phyloP scores from a whole-genome alignment of 2,329 filamentous ascomycete species.

The Colletotrichum acutatum region DNA sequence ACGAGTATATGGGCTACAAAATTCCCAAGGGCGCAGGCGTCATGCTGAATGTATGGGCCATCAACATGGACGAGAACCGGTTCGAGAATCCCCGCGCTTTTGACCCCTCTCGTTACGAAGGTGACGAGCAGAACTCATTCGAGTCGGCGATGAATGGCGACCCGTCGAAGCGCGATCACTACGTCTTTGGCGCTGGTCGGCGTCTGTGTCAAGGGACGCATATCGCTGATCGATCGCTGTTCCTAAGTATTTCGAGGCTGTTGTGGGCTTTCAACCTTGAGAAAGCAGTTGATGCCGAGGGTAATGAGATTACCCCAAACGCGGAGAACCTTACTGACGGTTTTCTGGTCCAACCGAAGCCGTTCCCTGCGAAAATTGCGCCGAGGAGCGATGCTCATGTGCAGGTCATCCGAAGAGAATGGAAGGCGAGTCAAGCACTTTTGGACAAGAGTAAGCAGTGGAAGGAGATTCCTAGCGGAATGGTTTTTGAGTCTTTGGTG shows the following conservation, averaged over 20 bases:
- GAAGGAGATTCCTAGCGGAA: slow-evolving; percentile 12
- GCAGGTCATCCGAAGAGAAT: slow-evolving; percentile 6
- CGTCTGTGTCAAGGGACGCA: slow-evolving; percentile 50
- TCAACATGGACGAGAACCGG: slow-evolving; percentile 57
- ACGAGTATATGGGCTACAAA: slow-evolving; percentile 31
- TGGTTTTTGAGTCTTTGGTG: slow-evolving; percentile 1
- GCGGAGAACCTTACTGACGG: slow-evolving; percentile 37
- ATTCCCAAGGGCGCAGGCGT: slow-evolving; percentile 30
- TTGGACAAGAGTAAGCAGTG: slow-evolving; percentile 17
- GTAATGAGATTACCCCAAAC: slow-evolving; percentile 47
- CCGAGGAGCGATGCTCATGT: slow-evolving; percentile 21
- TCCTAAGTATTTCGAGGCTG: slow-evolving; percentile 57
- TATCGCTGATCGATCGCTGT: slow-evolving; percentile 61
- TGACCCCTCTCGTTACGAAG: slow-evolving; percentile 52
- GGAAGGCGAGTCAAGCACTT: slow-evolving; percentile 7
- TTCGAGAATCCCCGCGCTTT: slow-evolving; percentile 54
- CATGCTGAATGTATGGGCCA: slow-evolving; percentile 46
- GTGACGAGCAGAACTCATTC: slow-evolving; percentile 37
- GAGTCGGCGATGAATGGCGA: slow-evolving; percentile 42
- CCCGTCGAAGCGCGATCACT: slow-evolving; percentile 48
- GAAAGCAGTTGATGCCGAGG: slow-evolving; percentile 26
- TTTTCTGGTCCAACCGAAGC: slow-evolving; percentile 6
- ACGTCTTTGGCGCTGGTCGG: slow-evolving; percentile 42
- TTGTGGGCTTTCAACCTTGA: slow-evolving; percentile 64
- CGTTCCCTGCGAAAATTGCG: slow-evolving; percentile 27